phyloP scores from a whole-genome alignment of 106 monocot species.

The Phalaenopsis equestris region DNA sequence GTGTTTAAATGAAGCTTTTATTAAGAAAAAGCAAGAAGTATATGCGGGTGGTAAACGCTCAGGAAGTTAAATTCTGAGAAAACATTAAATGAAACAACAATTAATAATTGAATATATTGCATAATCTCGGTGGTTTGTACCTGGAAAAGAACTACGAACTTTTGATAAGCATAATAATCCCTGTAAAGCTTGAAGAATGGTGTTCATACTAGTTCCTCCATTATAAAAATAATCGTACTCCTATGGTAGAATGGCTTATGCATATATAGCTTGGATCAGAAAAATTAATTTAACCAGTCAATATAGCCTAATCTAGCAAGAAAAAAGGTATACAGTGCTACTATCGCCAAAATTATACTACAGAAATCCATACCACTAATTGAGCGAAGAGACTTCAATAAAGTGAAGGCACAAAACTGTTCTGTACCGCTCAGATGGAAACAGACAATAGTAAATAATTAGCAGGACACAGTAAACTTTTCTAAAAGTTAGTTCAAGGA shows the following conservation, averaged over 20 bases:
- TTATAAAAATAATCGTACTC: neutral
- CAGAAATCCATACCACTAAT: neutral
- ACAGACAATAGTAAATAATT: neutral
- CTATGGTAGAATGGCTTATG: neutral
- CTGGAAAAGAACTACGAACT: neutral
- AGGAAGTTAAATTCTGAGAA: too few relatives aligned
- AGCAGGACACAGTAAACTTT: neutral
- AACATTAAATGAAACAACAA: too few relatives aligned
- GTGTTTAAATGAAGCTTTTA: neutral
- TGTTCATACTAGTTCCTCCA: too few relatives aligned
- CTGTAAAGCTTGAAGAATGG: neutral
- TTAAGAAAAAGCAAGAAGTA: neutral
- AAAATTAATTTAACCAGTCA: neutral
- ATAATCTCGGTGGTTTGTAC: neutral
- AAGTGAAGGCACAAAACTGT: neutral
- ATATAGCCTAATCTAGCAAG: neutral
- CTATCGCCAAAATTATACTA: neutral
- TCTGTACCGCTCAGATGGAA: neutral
- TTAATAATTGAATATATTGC: too few relatives aligned
- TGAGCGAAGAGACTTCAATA: neutral
- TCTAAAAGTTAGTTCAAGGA: slow-evolving; percentile 2
- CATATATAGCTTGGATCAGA: neutral
- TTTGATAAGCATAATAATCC: neutral
- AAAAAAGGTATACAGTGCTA: neutral
- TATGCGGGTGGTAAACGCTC: too few relatives aligned